A percentile compares a stretch with the other conserved stretches of the same genome.
Evolutionary conservation across 2,329 filamentous ascomycete species (phyloP).

Genomic region (Grosmannia huntii): DNA sequence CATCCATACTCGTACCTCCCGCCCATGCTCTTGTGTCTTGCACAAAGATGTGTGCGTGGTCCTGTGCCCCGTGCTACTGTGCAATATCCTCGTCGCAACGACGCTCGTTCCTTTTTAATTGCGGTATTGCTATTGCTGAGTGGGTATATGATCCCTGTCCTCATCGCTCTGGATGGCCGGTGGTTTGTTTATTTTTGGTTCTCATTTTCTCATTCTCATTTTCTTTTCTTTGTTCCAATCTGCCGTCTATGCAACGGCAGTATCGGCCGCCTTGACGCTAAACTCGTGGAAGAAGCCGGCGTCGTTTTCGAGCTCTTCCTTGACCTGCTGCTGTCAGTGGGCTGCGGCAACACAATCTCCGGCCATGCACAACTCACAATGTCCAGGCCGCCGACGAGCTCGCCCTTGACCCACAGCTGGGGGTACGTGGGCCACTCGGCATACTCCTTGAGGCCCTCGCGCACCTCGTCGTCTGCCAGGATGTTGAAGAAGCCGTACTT

Average conservation of each 20-base stretch:
- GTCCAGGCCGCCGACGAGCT: constrained; percentile 85
- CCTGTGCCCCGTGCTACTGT: neutral
- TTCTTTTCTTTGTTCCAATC: neutral
- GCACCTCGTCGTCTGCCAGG: constrained; percentile 88
- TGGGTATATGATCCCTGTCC: neutral
- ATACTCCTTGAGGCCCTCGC: constrained; percentile 91
- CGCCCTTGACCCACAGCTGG: constrained; percentile 82
- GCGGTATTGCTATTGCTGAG: neutral
- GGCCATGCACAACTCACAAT: constrained; percentile 52
- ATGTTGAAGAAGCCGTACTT: constrained; percentile 99
- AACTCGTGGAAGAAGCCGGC: constrained; percentile 71
- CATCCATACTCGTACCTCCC: too few species aligned
- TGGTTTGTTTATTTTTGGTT: neutral
- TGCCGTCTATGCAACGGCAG: constrained; percentile 13
- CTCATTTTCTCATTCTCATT: neutral
- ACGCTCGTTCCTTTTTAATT: neutral
- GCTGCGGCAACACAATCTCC: neutral
- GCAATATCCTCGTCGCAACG: neutral
- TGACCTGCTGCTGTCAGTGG: constrained; percentile 49
- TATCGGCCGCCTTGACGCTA: constrained; percentile 34
- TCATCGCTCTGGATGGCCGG: neutral
- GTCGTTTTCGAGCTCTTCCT: constrained; percentile 81
- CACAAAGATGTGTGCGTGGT: too few species aligned
- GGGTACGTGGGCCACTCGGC: constrained; percentile 99
- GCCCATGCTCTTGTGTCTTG: too few species aligned